Percentiles rank a stretch among this genome's conserved stretches.
These are phyloP conservation scores for Fusarium zealandicum DNA, from an alignment of 2,329 filamentous ascomycete species.

Conservation along the genomic window DNA sequence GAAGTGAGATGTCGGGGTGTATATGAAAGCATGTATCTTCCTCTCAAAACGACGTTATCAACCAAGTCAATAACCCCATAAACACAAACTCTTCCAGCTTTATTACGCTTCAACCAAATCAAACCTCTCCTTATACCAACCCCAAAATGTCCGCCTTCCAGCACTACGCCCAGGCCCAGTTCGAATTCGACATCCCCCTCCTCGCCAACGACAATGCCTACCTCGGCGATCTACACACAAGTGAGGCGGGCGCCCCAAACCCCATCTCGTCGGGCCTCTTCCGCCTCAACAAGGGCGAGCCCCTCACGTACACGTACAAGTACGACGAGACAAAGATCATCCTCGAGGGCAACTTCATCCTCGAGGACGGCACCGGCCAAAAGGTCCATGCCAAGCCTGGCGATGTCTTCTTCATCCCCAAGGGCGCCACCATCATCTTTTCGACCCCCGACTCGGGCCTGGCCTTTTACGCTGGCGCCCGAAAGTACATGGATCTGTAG, in stretches of 20 bases:
- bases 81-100: neutral
- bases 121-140: neutral
- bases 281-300: constrained; percentile 71
- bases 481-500: constrained; percentile 45
- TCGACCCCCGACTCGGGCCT: constrained; percentile 66
- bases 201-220: constrained; percentile 74
- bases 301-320: constrained; percentile 72
- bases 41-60: neutral
- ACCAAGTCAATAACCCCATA: constrained; percentile 5
- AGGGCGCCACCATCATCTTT: constrained; percentile 71
- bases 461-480: constrained; percentile 62
- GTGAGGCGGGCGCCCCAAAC: constrained; percentile 62
- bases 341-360: constrained; percentile 70
- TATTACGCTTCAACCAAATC: neutral
- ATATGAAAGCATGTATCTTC: constrained; percentile 22
- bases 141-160: constrained; percentile 52
- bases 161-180: constrained; percentile 65
- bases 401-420: constrained; percentile 74
- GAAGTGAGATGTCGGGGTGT: neutral
- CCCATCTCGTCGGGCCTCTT: constrained; percentile 72
- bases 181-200: constrained; percentile 67
- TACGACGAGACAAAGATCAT: constrained; percentile 81
- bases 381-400: constrained; percentile 66
- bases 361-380: constrained; percentile 67
- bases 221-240: constrained; percentile 68